Base-by-base conservation (phyloP, 176 grass and related monocot species). In the Musa troglodytarum region DNA sequence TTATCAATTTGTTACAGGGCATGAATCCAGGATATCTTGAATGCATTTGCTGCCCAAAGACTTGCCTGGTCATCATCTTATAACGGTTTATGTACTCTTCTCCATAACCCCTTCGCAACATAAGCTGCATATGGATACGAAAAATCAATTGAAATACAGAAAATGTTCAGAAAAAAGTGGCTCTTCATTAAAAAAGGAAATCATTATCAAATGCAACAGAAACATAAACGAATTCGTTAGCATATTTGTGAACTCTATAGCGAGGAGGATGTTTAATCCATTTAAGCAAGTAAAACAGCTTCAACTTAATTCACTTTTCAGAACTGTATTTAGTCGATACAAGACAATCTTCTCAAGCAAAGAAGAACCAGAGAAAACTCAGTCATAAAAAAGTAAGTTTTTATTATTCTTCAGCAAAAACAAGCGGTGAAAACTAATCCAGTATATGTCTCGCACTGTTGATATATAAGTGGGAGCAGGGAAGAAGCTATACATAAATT, bases 71-170 rank as follows among this genome's bases (percentile, higher is more conserved):
- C 93, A 97, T 97, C 93, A 97, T 97, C 80, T 90, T 93, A 78
- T 97, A 97, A n/a, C 86, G 90, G 75, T 89, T 93, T 81, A 97
- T 97, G 25, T 97, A 97, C 56, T 91, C 94, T 43, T 97, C 82
- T 1, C 90, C 85, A 10, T 97, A 90, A 34, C 86, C 90, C 54
- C 90, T 77, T 70, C 92, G 85, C 78, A 90, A 86, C 94, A 97
- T 97, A 25, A 97, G 88, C 92, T 96, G 65, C 81, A 83, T 55
- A 86, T 72, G 17, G 17, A 51, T 51, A 70, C 8, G 52, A 15
- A 61, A 9, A 70, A 70, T 10, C 9, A 50, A 70, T n/a, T 68
- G 26, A 49, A 68, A 34, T 11, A 51, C 11, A 20, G 51, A 51
- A 70, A 16, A 19, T 70, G 49, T 50, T 43, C 68, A 51, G 21